Evolutionary conservation across 768 basidiomycete genomes (phyloP), one percentile per base, ranked within the genome.

Genomic region (Clathrus columnatus): DNA sequence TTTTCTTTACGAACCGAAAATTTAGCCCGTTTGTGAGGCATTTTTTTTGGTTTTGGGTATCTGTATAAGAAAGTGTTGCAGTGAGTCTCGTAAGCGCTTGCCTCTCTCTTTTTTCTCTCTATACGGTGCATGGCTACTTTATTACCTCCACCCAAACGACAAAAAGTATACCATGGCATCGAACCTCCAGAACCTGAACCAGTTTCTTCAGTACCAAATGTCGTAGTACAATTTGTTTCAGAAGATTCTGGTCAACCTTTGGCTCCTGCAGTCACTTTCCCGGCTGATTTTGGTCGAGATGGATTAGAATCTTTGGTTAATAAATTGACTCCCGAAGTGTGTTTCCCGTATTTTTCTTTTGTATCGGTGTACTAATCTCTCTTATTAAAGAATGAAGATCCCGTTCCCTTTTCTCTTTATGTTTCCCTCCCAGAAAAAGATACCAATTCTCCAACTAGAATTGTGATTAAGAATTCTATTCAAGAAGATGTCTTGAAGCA

Each of bases 91-190:
- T n/a, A n/a, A n/a, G n/a, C n/a, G n/a, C n/a, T n/a, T n/a, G n/a
- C n/a, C n/a, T n/a, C n/a, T n/a, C n/a, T n/a, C n/a, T n/a, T n/a
- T n/a, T n/a, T n/a, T n/a, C n/a, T n/a, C n/a, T n/a, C n/a, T n/a
- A n/a, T n/a, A n/a, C n/a, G n/a, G n/a, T n/a, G n/a, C n/a, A 94
- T 94, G 93, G 86, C 92, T 8, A 83, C 91, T 4, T 73, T 85
- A 20, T 76, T 94, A 23, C 92, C 91, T 28, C 92, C 91, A 23
- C 91, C 90, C 17, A 94, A 93, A 72, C 79, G 93, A 60, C 80
- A 82, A 66, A 93, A 94, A 68, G 74, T 83, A 41, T 85, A 88
- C 68, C 83, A 91, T 62, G 87, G 85, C 4, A 69, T 85, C 17
- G 66, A 67, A 6, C 67, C 68, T 16, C 70, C 72, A 57, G 60